These are phyloP conservation scores for Tricholoma terreum DNA, from an alignment of 768 basidiomycete species.

Conservation along the genomic window DNA sequence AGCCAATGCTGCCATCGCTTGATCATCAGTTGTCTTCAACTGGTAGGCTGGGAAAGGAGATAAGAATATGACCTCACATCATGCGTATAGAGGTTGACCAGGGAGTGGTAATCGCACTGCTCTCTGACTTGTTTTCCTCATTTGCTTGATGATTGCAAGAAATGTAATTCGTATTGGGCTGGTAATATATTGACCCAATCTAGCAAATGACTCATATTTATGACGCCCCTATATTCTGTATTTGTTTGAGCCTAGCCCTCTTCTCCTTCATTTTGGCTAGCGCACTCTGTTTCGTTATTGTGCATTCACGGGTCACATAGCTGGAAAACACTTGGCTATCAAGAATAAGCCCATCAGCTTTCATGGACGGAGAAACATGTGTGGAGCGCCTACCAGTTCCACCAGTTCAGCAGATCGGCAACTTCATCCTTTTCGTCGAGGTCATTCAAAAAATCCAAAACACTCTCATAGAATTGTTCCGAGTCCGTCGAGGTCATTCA, in stretches of 20 bases:
- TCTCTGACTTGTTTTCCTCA: too few species aligned
- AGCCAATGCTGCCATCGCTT: too few species aligned
- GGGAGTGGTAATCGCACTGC: too few species aligned
- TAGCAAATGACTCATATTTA: neutral
- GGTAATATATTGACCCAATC: too few species aligned
- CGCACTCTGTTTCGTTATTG: neutral
- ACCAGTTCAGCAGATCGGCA: conserved; percentile 2
- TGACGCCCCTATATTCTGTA: neutral
- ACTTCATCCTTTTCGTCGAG: neutral
- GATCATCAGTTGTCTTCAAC: too few species aligned
- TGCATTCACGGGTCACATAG: neutral
- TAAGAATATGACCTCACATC: too few species aligned
- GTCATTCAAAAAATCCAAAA: too few species aligned
- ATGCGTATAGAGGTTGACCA: too few species aligned
- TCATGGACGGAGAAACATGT: neutral
- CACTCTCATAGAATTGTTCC: too few species aligned
- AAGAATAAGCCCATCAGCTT: neutral
- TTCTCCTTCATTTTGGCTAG: neutral
- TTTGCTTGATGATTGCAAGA: too few species aligned
- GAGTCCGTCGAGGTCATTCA: neutral
- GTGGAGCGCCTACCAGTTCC: neutral
- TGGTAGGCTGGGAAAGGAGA: too few species aligned
- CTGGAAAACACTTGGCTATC: neutral
- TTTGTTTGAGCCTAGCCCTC: neutral
- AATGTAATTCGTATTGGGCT: too few species aligned